Percentiles rank a stretch among this genome's conserved stretches.
Conservation (phyloP, 768 basidiomycete species). For the Lepiota brunneoincarnata region DNA sequence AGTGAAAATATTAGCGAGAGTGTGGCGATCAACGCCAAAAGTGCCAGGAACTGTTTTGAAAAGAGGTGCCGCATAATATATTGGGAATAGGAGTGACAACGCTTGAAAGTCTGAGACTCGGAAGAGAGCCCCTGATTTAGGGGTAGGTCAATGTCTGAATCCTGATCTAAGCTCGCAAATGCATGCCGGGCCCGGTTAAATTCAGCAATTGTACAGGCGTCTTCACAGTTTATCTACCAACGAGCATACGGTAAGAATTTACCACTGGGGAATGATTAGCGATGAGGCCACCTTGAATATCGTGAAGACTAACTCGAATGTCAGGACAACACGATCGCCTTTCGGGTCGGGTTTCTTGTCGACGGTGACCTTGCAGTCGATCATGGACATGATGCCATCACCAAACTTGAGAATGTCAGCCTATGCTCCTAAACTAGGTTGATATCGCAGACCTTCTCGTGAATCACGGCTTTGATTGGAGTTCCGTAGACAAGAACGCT, state of each 20-base stretch:
- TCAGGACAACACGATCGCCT: conserved; percentile 76
- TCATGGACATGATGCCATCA: conserved; percentile 89
- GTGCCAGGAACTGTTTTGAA: background rate
- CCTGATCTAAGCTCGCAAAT: no score
- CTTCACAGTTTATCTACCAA: conserved; percentile 42
- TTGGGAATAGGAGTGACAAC: background rate
- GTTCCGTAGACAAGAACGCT: conserved; percentile 75
- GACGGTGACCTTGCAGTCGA: conserved; percentile 73
- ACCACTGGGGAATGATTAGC: conserved; percentile 42
- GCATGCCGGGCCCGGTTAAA: background rate
- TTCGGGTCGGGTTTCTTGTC: conserved; percentile 71
- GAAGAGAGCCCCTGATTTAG: background rate
- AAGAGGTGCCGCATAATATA: background rate
- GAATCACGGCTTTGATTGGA: conserved; percentile 78
- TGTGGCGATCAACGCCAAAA: conserved; percentile 7
- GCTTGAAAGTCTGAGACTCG: background rate
- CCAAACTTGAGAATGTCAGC: conserved; percentile 52
- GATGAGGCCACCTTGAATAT: background rate
- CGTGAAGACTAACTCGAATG: conserved; percentile 63
- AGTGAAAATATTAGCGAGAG: background rate
- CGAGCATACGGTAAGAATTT: conserved; percentile 75
- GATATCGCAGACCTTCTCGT: conserved; percentile 61
- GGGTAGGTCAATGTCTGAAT: no score
- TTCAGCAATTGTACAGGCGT: background rate
- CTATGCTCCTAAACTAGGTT: conserved; percentile 1